Base-by-base conservation (phyloP, 1,284 basidiomycete genomes). In the Caloboletus firmus region DNA sequence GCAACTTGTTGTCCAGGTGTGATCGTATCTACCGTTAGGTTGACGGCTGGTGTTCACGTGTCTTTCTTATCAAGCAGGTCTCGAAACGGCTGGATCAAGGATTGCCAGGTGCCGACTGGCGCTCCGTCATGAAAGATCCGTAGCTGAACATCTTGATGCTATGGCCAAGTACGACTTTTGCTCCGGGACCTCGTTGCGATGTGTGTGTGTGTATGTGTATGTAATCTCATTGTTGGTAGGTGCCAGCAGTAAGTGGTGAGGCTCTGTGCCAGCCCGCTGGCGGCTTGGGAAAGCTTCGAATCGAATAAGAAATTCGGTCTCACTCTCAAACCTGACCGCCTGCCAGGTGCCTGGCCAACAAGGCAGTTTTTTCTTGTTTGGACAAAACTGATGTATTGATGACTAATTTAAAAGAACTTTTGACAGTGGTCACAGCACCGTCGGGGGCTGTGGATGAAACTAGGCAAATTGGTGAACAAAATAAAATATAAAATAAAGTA, bases 1-100 rank as follows among this genome's bases (percentile, higher is more conserved):
- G 42, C 61, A 73, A 54, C 76, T 80, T 58, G 74, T 78, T 39
- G 64, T 69, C 31, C 73, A 79, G 67, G 74, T 76, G 46, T 71
- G 76, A 62, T 54, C 44, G 42, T 46, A 51, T 51, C 49, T 56
- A n/a, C n/a, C 47, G 47, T 59, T 58, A 37, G 49, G 32, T 53
- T 58, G 62, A 59, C 54, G 53, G 60, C 61, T 63, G 56, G 56
- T 48, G 49, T 57, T 62, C 64, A 60, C 62, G 64, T 62, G 63
- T 58, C 55, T 32, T 57, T 57, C 56, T 54, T 47, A 57, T 61
- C 54, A 44, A 58, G 56, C 59, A 72, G 70, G 74, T 74, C 46
- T 77, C 72, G 72, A 71, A 68, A 60, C 65, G 75, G 57, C 68
- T 75, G 57, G 72, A 76, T 61, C 61, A 70, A 53, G 60, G 63